Base-by-base conservation (phyloP, 495 filamentous ascomycete genomes). In the Schizothecium vesticola region DNA sequence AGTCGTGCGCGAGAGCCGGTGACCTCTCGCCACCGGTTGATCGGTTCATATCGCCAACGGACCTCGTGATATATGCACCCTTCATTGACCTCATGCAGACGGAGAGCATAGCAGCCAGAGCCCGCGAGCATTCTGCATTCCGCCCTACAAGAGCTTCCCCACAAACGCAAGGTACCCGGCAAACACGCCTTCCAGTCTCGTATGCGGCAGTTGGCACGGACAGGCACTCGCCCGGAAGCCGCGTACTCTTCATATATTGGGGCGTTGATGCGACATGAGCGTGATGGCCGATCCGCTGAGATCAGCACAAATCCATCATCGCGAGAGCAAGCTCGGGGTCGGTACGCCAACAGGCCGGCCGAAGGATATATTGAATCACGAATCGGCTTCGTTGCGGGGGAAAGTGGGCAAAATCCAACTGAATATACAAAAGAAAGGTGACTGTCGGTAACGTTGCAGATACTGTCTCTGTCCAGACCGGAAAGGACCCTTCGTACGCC, bases 361-460 rank as follows among this genome's bases (percentile, higher is more conserved):
- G 43, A 51, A 51, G 7, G 19, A n/a, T 51, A n/a, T n/a, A 19
- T 6, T 51, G 43, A n/a, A 4, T 12, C 31, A 26, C 63, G 63
- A 59, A 59, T 65, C 19, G 63, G 63, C 63, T 65, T 56, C 43
- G n/a, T 58, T 22, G 55, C 55, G 57, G 56, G 36, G 31, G 43
- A 26, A 25, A 56, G 58, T 16, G 43, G 31, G 23, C 25, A n/a
- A 23, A 51, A 9, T 51, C 16, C 43, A n/a, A n/a, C 16, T 9
- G 43, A 51, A n/a, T 8, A n/a, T 51, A 29, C 43, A 12, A 23
- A 29, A 8, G 8, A 43, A 29, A 63, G 61, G 29, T 13, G 36
- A n/a, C 33, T 69, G 67, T 64, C 71, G 29, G 74, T 71, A 74
- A 74, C 70, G 72, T 74, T 76, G 72, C 70, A 76, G 66, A 74